Percentiles rank a stretch among this genome's conserved stretches.
Evolutionary conservation across 169 alveolate species (phyloP).

Genomic region (Cystoisospora suis): DNA sequence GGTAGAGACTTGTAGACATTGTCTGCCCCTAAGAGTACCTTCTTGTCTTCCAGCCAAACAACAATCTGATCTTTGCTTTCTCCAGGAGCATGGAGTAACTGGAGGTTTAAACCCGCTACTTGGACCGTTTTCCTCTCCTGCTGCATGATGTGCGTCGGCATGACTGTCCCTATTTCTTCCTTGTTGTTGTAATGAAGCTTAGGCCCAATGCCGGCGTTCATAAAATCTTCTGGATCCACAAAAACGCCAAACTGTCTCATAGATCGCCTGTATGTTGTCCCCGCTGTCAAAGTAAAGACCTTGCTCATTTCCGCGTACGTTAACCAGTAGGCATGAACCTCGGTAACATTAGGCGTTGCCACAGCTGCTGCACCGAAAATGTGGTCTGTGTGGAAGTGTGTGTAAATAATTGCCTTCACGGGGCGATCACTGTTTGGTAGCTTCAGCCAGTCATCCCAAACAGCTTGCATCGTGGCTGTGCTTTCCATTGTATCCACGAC

Average conservation of each 20-base stretch:
- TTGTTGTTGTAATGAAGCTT: conserved; percentile 33
- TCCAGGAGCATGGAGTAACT: conserved; percentile 58
- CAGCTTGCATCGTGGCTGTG: conserved; percentile 13
- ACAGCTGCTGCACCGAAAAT: conserved; percentile 51
- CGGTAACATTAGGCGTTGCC: neutral
- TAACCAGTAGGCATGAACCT: conserved; percentile 25
- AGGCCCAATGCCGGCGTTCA: conserved; percentile 66
- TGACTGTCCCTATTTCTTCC: conserved; percentile 6
- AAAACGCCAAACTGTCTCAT: conserved; percentile 65
- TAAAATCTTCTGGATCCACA: conserved; percentile 8
- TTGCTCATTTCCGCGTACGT: conserved; percentile 28
- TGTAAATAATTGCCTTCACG: conserved; percentile 52
- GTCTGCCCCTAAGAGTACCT: conserved; percentile 50
- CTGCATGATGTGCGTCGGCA: conserved; percentile 36
- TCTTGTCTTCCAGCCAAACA: conserved; percentile 30
- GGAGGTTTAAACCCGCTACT: conserved; percentile 42
- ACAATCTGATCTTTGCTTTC: conserved; percentile 60
- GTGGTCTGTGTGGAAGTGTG: conserved; percentile 65
- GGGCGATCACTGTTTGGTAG: conserved; percentile 22
- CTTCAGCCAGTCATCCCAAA: conserved; percentile 24
- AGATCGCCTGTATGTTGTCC: conserved; percentile 35
- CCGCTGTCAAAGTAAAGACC: conserved; percentile 22
- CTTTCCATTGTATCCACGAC: conserved; percentile 57
- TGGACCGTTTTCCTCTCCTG: conserved; percentile 3
- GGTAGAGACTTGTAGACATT: conserved; percentile 59